A percentile compares a stretch with the other conserved stretches of the same genome.
Conservation (phyloP, 805 yeast species). For the Nematodospora valgi region DNA sequence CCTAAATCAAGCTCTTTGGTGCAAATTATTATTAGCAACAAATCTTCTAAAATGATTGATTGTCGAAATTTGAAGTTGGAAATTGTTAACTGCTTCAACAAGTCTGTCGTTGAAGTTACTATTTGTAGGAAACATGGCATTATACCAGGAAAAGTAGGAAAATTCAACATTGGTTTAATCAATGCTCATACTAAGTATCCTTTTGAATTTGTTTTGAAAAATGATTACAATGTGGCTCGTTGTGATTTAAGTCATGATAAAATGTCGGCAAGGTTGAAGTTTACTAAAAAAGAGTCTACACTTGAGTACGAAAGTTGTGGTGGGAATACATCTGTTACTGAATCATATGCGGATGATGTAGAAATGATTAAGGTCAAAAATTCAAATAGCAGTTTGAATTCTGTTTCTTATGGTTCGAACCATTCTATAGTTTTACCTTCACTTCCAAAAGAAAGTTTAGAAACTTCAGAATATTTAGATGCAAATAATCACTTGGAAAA, state of each 20-base stretch:
- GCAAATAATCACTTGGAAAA: constrained; percentile 15
- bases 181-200: constrained; percentile 33
- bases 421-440: constrained; percentile 30
- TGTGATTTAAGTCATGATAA: constrained; percentile 21
- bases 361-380: neutral
- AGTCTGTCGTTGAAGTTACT: constrained; percentile 21
- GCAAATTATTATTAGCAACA: constrained; percentile 29
- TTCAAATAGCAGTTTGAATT: constrained; percentile 1
- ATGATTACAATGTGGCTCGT: constrained; percentile 15
- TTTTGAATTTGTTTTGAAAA: constrained; percentile 25
- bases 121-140: constrained; percentile 32
- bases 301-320: constrained; percentile 10
- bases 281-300: constrained; percentile 8
- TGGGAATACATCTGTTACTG: neutral
- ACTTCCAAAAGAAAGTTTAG: constrained; percentile 24
- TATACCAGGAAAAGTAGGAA: constrained; percentile 25
- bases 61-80: constrained; percentile 28
- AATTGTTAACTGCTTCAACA: constrained; percentile 27
- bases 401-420: constrained; percentile 15
- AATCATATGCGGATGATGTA: neutral
- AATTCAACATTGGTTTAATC: constrained; percentile 30
- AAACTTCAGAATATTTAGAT: constrained; percentile 19
- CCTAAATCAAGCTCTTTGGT: constrained; percentile 31
- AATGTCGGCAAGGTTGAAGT: constrained; percentile 20
- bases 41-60: constrained; percentile 20